Evolutionary conservation across 2,329 filamentous ascomycete species (phyloP).

Genomic region (Neofusicoccum parvum): DNA sequence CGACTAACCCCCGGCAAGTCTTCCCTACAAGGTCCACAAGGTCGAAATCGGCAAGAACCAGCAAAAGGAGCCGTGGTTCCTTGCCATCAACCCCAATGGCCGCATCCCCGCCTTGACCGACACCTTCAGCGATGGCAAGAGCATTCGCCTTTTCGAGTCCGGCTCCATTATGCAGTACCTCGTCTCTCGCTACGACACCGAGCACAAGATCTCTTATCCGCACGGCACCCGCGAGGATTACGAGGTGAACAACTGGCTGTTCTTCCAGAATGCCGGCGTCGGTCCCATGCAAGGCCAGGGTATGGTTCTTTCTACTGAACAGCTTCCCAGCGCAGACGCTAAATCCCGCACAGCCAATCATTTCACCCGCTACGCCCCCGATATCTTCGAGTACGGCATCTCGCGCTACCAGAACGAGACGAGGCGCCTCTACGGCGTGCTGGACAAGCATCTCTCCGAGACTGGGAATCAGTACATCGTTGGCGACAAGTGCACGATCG

Average conservation of each 20-base stretch:
- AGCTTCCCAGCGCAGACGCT: background rate
- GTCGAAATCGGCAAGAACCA: slow-evolving; percentile 73
- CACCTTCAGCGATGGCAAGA: slow-evolving; percentile 70
- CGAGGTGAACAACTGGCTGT: slow-evolving; percentile 77
- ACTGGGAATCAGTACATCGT: slow-evolving; percentile 56
- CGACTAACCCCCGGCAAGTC: slow-evolving; percentile 27
- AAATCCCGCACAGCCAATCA: slow-evolving; percentile 59
- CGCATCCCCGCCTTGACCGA: slow-evolving; percentile 88
- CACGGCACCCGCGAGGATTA: slow-evolving; percentile 71
- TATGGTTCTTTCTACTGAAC: background rate
- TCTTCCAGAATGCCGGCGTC: slow-evolving; percentile 73
- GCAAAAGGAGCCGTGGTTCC: slow-evolving; percentile 88
- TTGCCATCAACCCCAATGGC: slow-evolving; percentile 90
- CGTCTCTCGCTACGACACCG: slow-evolving; percentile 76
- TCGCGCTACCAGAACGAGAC: slow-evolving; percentile 83
- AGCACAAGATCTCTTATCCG: slow-evolving; percentile 79
- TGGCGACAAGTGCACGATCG: slow-evolving; percentile 63
- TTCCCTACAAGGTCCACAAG: slow-evolving; percentile 75
- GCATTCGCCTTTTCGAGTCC: slow-evolving; percentile 78
- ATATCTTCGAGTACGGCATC: slow-evolving; percentile 80
- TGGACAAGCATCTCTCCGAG: slow-evolving; percentile 68
- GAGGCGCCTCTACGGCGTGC: slow-evolving; percentile 74
- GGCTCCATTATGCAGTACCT: slow-evolving; percentile 85
- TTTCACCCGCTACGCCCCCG: slow-evolving; percentile 61
- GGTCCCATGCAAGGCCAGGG: slow-evolving; percentile 70